phyloP scores from a whole-genome alignment of 1,284 basidiomycete species.

The Golubevia sp. region DNA sequence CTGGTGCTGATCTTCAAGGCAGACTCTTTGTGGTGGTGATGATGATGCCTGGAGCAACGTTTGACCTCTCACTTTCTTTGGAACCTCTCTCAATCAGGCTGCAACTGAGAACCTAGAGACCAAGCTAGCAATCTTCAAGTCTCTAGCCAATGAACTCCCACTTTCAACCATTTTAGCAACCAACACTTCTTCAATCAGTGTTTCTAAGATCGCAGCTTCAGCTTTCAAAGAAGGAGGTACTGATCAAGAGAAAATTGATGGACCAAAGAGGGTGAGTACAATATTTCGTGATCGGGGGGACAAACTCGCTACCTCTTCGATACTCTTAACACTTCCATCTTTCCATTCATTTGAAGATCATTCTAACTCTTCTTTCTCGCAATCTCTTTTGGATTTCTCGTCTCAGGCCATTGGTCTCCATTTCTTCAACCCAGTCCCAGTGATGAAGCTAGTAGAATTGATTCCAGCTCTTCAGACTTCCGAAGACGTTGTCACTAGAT shows the following conservation, averaged over 20 bases:
- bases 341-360: no score
- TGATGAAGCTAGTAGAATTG: conserved; percentile 84
- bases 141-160: conserved; percentile 72
- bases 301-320: no score
- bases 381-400: not conserved
- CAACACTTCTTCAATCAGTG: conserved; percentile 92
- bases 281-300: no score
- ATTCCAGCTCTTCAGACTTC: conserved; percentile 92
- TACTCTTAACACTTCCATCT: no score
- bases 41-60: conserved; percentile 4
- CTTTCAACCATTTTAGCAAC: conserved; percentile 82
- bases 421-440: conserved; percentile 92
- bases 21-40: not conserved
- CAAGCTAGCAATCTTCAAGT: conserved; percentile 79
- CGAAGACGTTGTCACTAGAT: conserved; percentile 74
- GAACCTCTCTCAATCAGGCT: conserved; percentile 67
- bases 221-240: no score
- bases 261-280: no score
- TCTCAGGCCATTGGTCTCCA: conserved; percentile 70
- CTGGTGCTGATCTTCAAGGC: not conserved
- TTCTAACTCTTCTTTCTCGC: not conserved
- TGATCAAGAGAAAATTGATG: no score
- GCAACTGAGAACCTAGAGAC: conserved; percentile 82
- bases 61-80: not conserved
- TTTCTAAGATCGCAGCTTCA: conserved; percentile 84